Conservation (phyloP, 2,329 filamentous ascomycete species). For the Penicillium hesseltinei region DNA sequence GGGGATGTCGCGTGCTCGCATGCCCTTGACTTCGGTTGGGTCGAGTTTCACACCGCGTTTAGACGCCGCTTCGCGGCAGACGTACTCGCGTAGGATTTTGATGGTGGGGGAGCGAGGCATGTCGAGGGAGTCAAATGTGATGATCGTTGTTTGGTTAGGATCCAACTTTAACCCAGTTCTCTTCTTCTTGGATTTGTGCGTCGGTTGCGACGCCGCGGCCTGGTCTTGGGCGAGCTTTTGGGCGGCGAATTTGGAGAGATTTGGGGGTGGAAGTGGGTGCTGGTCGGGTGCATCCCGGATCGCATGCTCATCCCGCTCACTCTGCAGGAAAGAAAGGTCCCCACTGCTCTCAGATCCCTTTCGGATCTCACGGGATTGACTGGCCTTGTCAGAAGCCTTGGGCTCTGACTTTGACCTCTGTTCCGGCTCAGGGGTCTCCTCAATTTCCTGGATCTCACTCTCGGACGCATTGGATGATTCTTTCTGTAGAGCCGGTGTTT, state of each 20-base stretch:
- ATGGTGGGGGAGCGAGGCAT: slow-evolving; percentile 62
- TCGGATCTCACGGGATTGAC: background rate
- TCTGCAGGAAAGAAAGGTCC: slow-evolving; percentile 30
- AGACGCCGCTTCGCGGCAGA: slow-evolving; percentile 67
- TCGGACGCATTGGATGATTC: slow-evolving; percentile 12
- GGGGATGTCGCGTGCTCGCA: slow-evolving; percentile 74
- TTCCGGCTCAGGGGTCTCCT: slow-evolving; percentile 28
- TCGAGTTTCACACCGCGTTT: slow-evolving; percentile 55
- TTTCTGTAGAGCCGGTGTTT: slow-evolving; percentile 7
- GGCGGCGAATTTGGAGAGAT: slow-evolving; percentile 15
- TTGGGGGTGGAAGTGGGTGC: slow-evolving; percentile 15
- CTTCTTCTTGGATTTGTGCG: slow-evolving; percentile 29
- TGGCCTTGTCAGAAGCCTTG: background rate
- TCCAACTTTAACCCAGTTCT: slow-evolving; percentile 43
- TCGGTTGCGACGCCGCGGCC: slow-evolving; percentile 3
- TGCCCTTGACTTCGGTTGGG: slow-evolving; percentile 52
- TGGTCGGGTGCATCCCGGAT: slow-evolving; percentile 31
- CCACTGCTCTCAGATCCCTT: slow-evolving; percentile 24
- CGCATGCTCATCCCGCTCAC: slow-evolving; percentile 10
- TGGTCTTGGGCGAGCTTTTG: slow-evolving; percentile 10
- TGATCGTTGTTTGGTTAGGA: slow-evolving; percentile 64
- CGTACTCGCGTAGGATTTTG: slow-evolving; percentile 70
- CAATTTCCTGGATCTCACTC: slow-evolving; percentile 27
- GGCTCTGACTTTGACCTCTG: background rate
- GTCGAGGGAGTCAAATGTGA: slow-evolving; percentile 86